A percentile compares a stretch with the other conserved stretches of the same genome.
Evolutionary conservation across 805 yeast genomes (phyloP).

Genomic region (Lachancea waltii): DNA sequence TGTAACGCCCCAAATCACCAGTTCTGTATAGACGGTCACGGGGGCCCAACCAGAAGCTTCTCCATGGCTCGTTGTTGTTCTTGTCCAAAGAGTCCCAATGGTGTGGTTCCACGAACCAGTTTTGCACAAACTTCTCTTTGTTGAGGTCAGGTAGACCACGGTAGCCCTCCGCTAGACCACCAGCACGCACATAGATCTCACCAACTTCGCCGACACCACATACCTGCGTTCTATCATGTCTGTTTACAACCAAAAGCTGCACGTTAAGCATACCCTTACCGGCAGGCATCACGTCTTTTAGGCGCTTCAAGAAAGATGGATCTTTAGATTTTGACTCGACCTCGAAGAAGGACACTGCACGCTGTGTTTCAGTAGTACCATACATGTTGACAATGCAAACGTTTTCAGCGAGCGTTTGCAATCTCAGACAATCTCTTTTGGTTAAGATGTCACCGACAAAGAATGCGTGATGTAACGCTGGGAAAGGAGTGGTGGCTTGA

Average conservation of each 20-base stretch:
- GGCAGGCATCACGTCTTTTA: constrained; percentile 96
- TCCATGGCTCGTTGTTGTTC: constrained; percentile 51
- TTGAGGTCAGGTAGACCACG: constrained; percentile 86
- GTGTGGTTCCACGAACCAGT: constrained; percentile 76
- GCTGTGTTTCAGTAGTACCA: constrained; percentile 98
- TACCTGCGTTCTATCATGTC: constrained; percentile 78
- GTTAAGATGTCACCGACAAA: constrained; percentile 97
- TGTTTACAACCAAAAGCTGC: constrained; percentile 86
- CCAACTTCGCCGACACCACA: constrained; percentile 99
- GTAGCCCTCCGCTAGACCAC: constrained; percentile 95
- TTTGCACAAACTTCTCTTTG: constrained; percentile 76
- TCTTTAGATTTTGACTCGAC: constrained; percentile 68
- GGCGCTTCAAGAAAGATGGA: constrained; percentile 66
- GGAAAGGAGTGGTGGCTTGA: constrained; percentile 84
- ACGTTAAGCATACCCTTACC: constrained; percentile 97
- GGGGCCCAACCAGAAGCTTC: constrained; percentile 83
- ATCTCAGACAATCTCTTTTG: constrained; percentile 90
- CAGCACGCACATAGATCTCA: constrained; percentile 97
- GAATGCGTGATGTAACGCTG: constrained; percentile 87
- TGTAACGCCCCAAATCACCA: constrained; percentile 93
- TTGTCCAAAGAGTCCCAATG: constrained; percentile 58
- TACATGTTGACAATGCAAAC: constrained; percentile 94
- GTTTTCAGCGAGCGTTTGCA: constrained; percentile 87
- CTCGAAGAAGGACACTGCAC: constrained; percentile 93
- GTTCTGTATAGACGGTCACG: constrained; percentile 94